Evolutionary conservation across 1,284 basidiomycete genomes (phyloP), one percentile per base, ranked within the genome.

Genomic region (Leccinum laetum): DNA sequence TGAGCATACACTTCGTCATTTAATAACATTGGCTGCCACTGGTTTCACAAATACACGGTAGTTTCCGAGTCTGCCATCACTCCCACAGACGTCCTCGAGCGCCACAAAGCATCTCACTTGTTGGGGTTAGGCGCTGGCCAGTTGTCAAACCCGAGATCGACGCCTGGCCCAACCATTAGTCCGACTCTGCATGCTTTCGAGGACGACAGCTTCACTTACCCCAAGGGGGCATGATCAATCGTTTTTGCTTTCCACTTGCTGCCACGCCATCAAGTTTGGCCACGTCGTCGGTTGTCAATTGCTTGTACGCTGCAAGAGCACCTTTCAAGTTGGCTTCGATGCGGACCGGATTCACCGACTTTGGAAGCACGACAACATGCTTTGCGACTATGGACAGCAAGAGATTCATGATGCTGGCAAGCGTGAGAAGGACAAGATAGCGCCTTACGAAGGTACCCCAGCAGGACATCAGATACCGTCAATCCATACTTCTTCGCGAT

Each of bases 311-410:
- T 21, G 74, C 71, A 26, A 86, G 59, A 16, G 86, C 77, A 37
- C 87, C 88, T 41, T 79, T 79, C 63, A 90, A 76, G 79, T 96
- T 96, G 11, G 86, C 79, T 46, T 82, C 79, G 76, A 96, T 93
- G 62, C 95, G 88, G 46, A 82, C 75, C 41, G 87, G 86, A 0
- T 87, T 95, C 60, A 94, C 91, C 26, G 87, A 93, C 79, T 93
- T 94, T 11, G 92, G 87, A 37, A 95, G 82, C 32, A 87, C 85
- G 32, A 92, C 82, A 63, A 87, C 81, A 59, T 84, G 84, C 75
- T 89, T 91, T 10, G 83, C 80, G 63, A 91, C 89, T 90, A 62
- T 58, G 61, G 13, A 41, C 49, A 24, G 39, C 21, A 46, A 35
- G 26, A 29, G 24, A 52, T 39, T 59, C 11, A 14, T 61, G 58